Evolutionary conservation across 2,329 filamentous ascomycete species (phyloP).

Genomic region (Fusarium tuaranense): DNA sequence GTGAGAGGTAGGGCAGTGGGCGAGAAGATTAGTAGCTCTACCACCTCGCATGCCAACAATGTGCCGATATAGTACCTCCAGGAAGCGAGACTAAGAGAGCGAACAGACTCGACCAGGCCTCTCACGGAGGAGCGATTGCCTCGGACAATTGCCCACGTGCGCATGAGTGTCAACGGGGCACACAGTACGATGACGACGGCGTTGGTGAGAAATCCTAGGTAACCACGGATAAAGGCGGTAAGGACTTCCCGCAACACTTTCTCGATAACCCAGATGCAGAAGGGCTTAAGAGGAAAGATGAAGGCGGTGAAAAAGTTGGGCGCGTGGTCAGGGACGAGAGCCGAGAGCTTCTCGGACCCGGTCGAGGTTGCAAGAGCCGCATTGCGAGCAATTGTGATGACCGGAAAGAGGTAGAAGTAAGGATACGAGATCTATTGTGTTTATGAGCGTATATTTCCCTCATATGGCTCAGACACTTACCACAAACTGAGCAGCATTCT

Average conservation of each 20-base stretch:
- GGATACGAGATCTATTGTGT: not conserved
- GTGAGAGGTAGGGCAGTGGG: not conserved
- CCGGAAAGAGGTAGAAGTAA: not conserved
- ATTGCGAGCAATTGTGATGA: not conserved
- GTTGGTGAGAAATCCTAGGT: not conserved
- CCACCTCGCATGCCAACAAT: not conserved
- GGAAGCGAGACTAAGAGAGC: not conserved
- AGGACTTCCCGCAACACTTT: not conserved
- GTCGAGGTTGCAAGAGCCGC: not conserved
- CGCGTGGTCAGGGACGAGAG: not conserved
- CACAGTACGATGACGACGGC: not conserved
- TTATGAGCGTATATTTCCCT: not conserved
- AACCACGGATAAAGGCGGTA: not conserved
- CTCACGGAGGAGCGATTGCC: not conserved
- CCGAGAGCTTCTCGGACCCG: not conserved
- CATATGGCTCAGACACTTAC: not conserved
- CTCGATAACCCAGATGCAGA: not conserved
- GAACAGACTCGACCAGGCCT: not conserved
- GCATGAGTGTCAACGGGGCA: not conserved
- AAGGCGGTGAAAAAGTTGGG: conserved; percentile 1
- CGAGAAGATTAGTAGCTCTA: not conserved
- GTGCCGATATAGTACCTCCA: not conserved
- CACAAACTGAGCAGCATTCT: not conserved
- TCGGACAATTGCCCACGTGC: not conserved
- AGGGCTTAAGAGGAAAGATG: not conserved